A percentile compares a stretch with the other conserved stretches of the same genome.
phyloP scores from a whole-genome alignment of 306 rosid species.

The Medicago lupulina region DNA sequence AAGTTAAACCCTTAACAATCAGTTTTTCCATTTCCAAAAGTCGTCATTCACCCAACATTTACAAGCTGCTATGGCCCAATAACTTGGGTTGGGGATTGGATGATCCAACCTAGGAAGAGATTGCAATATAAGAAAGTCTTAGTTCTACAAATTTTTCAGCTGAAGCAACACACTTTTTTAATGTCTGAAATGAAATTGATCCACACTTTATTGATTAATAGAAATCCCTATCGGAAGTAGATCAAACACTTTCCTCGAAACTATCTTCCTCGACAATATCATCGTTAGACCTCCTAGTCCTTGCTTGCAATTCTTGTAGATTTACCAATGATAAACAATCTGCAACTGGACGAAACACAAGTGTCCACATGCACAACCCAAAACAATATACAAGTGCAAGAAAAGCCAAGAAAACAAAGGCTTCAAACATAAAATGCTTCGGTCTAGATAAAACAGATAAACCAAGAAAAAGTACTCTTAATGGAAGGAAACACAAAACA shows the following conservation, averaged over 20 bases:
- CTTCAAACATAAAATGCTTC: conserved; percentile 74
- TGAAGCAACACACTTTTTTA: conserved; percentile 63
- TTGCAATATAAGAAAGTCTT: conserved; percentile 56
- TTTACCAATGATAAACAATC: conserved; percentile 87
- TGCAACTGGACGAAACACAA: conserved; percentile 88
- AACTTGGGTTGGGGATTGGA: background rate
- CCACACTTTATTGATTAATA: conserved; percentile 76
- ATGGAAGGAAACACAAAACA: conserved; percentile 86
- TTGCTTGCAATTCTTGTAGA: conserved; percentile 72
- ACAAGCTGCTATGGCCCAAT: conserved; percentile 41
- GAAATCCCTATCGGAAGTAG: conserved; percentile 64
- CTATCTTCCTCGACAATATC: conserved; percentile 66
- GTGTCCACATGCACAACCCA: conserved; percentile 84
- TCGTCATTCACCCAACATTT: conserved; percentile 60
- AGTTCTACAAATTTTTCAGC: conserved; percentile 58
- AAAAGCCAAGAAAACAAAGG: conserved; percentile 87
- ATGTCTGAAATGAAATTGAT: conserved; percentile 61
- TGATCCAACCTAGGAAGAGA: conserved; percentile 89
- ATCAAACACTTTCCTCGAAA: conserved; percentile 55
- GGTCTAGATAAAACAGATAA: conserved; percentile 79
- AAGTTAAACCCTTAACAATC: background rate
- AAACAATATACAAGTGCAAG: conserved; percentile 80
- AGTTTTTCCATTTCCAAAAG: conserved; percentile 61
- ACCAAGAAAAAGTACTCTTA: conserved; percentile 91
- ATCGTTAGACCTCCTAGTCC: conserved; percentile 67